Base-by-base conservation (phyloP, 2,329 filamentous ascomycete species). In the Tolypocladium ophioglossoides region DNA sequence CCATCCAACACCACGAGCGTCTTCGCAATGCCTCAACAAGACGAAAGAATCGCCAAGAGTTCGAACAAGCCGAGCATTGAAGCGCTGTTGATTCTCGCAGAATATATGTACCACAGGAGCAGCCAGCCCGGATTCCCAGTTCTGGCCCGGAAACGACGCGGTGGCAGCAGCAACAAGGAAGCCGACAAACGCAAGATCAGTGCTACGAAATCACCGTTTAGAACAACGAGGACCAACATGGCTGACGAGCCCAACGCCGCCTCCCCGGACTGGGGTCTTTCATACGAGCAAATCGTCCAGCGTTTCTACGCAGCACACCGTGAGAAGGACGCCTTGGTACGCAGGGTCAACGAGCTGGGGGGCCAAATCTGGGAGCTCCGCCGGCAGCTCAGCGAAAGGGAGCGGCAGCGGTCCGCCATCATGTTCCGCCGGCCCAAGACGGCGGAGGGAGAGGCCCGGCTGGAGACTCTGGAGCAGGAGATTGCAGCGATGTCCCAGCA, bases 321-420 rank as follows among this genome's bases (percentile, higher is more conserved):
- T 4, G 41, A 46, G 9, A 46, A 46, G 24, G 41, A 46, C 24
- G 41, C 41, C 41, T 10, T 30, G 24, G 14, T 30, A 2, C 71
- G 41, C 24, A 18, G 24, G 24, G 10, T 30, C 22, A 27, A 18
- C 24, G 41, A 48, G 22, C 41, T 52, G 6, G 37, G 32, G 2
- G 34, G 9, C 2, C 20, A 38, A 7, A n/a, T 40, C 34, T 48
- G 44, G 24, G 22, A 52, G 2, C 22, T 34, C 14, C 12, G n/a
- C 24, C 51, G 51, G 20, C 34, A 38, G 2, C 41, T 47, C n/a
- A 30, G 24, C 18, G n/a, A 30, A 7, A 14, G 8, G 30, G 51
- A 52, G 24, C 51, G 51, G 12, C 22, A 32, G 41, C 51, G 51
- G 24, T 38, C 51, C 18, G 34, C 22, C 34, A 30, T 52, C 34